phyloP scores from a whole-genome alignment of 139 green algal genomes.

The Parachlorella kessleri region DNA sequence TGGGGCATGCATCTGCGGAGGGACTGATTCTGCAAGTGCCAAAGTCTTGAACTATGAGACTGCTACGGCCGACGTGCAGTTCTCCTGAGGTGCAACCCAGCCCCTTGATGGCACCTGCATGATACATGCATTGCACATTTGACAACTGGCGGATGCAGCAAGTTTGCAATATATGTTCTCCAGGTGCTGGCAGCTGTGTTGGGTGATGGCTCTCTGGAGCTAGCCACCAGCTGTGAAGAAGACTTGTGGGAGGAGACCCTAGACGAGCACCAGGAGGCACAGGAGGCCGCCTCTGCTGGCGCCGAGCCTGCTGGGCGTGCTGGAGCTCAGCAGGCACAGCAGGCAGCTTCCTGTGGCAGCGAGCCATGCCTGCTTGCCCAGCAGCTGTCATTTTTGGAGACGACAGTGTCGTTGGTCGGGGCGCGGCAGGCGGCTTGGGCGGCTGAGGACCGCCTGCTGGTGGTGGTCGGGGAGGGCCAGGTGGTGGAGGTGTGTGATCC shows the following conservation, averaged over 20 bases:
- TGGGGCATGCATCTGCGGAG: too few species aligned
- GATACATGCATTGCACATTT: too few species aligned
- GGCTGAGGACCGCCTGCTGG: neutral
- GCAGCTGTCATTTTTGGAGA: conserved; percentile 9
- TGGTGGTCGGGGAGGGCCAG: neutral
- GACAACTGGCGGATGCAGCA: too few species aligned
- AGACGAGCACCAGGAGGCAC: conserved; percentile 27
- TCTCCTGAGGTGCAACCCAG: too few species aligned
- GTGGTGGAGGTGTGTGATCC: neutral
- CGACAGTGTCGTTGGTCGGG: neutral
- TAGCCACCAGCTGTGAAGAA: conserved; percentile 49
- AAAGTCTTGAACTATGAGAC: too few species aligned
- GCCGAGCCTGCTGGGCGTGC: neutral
- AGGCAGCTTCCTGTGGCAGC: too few species aligned
- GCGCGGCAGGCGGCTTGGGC: conserved; percentile 5
- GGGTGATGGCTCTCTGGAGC: conserved; percentile 54
- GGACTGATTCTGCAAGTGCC: too few species aligned
- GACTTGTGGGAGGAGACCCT: conserved; percentile 77
- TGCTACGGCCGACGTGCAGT: too few species aligned
- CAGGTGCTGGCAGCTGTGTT: conserved; percentile 63
- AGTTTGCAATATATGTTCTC: too few species aligned
- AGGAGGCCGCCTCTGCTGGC: neutral
- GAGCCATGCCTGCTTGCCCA: neutral
- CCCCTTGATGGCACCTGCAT: too few species aligned
- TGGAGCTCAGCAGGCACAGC: too few species aligned